Conservation (phyloP, 192 early-diverging fungal genomes). For the Gamsiella multidivaricata region DNA sequence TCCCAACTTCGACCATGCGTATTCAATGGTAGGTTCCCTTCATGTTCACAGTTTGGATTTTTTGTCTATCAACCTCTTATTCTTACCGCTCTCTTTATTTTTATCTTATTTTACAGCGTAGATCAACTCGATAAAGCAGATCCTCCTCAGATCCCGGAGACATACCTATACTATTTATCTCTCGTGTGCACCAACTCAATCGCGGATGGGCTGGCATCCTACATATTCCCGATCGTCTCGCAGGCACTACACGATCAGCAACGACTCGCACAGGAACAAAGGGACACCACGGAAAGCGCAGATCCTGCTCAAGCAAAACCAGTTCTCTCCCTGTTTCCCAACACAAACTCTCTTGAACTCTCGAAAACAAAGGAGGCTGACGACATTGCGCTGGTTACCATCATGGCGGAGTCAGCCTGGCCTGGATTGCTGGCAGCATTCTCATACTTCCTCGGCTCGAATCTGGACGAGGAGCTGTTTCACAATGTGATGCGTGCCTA, state of each 20-base stretch:
- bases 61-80: too few species aligned
- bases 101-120: conserved; percentile 57
- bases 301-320: not conserved
- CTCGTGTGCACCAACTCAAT: conserved; percentile 75
- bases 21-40: conserved; percentile 75
- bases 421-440: conserved; percentile 80
- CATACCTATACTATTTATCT: conserved; percentile 85
- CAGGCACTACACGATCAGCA: conserved; percentile 48
- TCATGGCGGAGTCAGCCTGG: conserved; percentile 86
- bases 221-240: conserved; percentile 71
- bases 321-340: conserved; percentile 20
- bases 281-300: conserved; percentile 6
- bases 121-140: conserved; percentile 95
- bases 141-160: conserved; percentile 88
- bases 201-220: conserved; percentile 77
- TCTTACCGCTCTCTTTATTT: not conserved
- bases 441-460: conserved; percentile 78
- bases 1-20: conserved; percentile 67
- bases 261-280: conserved; percentile 30
- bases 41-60: too few species aligned
- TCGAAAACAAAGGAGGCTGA: conserved; percentile 39
- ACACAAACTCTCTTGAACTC: conserved; percentile 45
- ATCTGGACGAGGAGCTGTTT: conserved; percentile 89
- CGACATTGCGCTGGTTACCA: conserved; percentile 71
- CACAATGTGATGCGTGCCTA: conserved; percentile 73